Base-by-base conservation (phyloP, 176 grass and related monocot species). In the Neostapfia colusana region DNA sequence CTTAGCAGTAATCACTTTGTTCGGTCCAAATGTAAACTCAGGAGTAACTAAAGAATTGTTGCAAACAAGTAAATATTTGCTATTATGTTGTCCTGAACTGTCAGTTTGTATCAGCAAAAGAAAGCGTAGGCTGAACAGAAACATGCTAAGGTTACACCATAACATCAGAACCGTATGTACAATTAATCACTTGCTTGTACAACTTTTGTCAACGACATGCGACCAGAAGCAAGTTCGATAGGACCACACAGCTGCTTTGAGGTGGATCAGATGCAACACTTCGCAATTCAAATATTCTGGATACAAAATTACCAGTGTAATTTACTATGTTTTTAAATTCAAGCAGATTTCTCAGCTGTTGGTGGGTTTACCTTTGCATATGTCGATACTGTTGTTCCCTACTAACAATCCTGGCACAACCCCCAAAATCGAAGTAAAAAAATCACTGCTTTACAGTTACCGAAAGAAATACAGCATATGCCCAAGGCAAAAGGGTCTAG, bases 381-480 rank as follows among this genome's bases (percentile, higher is more conserved):
- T 21, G 38, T 20, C 23, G 56, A 34, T 51, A 65, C 23, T 34
- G 7, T 23, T 56, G 23, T 25, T 62, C 37, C 64, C 7, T 54
- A 40, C 31, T 14, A 53, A 76, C 7, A 12, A 50, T 40, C 12
- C 53, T 59, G 48, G 16, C 57, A 56, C 37, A 50, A 55, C 4
- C 15, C 45, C 27, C 46, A 69, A 77, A 86, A 64, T 20, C 20
- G 63, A 67, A 70, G 55, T 38, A 25, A 70, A 53, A 53, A 70
- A 24, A 70, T 10, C 20, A 41, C 2, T 70, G 54, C 13, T 76
- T 81, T 56, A 37, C 2, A 1, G 21, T 57, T 44, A 37, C 78
- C 64, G 20, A 81, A 80, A 75, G 77, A 77, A 75, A 69, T 36
- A 15, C 49, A 64, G 38, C 78, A 69, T 70, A 16, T 56, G 43